A percentile compares a stretch with the other conserved stretches of the same genome.
These are phyloP conservation scores for Ceratopteris richardii DNA, from an alignment of 75 land plant genomes.

Conservation along the genomic window DNA sequence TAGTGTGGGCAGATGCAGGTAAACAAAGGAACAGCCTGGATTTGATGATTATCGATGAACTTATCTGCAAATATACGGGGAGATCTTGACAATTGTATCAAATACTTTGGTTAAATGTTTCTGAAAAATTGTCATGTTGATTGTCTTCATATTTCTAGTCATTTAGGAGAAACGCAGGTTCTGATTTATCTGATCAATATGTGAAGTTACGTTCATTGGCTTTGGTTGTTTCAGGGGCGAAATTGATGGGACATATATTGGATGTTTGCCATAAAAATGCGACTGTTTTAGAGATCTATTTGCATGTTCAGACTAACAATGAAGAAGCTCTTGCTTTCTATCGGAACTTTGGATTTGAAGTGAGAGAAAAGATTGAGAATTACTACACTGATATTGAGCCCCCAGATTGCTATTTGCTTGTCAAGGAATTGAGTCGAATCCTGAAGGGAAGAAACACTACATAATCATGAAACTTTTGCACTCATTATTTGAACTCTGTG, in stretches of 20 bases:
- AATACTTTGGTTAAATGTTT: no score
- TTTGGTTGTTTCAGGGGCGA: constrained; percentile 54
- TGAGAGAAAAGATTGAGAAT: constrained; percentile 77
- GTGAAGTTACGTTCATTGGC: no score
- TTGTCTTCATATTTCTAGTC: no score
- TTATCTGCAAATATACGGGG: no score
- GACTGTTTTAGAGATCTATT: constrained; percentile 66
- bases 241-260: constrained; percentile 64
- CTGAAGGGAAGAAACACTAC: background rate
- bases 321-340: constrained; percentile 87
- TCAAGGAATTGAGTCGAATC: constrained; percentile 36
- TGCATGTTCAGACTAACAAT: constrained; percentile 96
- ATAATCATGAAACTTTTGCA: background rate
- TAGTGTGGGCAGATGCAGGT: no score
- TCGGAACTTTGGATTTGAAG: constrained; percentile 87
- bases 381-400: constrained; percentile 85
- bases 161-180: no score
- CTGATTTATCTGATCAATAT: no score
- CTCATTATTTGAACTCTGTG: no score
- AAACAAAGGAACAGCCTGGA: no score
- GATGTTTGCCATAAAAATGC: constrained; percentile 59
- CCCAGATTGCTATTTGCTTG: constrained; percentile 80
- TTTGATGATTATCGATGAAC: no score
- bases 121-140: no score
- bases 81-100: no score